phyloP scores from a whole-genome alignment of 2,329 filamentous ascomycete genomes.

The Neonectria punicea region DNA sequence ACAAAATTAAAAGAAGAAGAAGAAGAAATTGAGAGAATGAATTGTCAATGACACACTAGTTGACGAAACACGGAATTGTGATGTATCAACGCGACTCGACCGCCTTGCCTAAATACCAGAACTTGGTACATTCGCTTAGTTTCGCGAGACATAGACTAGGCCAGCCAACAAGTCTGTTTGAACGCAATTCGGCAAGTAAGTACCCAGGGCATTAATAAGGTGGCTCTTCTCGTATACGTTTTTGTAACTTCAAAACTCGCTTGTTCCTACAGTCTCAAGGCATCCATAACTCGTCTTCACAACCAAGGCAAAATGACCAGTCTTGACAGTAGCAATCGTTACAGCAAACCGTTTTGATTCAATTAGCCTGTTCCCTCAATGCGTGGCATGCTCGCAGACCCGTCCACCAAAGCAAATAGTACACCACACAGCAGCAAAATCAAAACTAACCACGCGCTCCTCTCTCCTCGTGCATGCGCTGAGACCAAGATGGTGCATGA shows the following conservation, averaged over 20 bases:
- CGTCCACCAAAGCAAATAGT: conserved; percentile 14
- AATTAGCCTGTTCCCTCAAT: conserved; percentile 10
- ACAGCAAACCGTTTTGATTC: conserved; percentile 14
- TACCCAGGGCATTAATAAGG: no score
- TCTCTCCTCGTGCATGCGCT: background rate
- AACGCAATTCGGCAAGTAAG: no score
- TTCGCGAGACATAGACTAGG: no score
- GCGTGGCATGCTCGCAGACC: conserved; percentile 7
- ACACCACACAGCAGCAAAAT: conserved; percentile 15
- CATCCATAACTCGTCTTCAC: background rate
- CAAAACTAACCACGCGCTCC: conserved; percentile 8
- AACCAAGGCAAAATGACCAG: background rate
- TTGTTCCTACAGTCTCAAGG: background rate
- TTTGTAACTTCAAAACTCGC: background rate
- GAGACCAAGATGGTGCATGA: background rate
- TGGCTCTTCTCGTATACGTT: background rate
- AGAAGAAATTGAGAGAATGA: background rate
- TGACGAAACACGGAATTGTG: background rate
- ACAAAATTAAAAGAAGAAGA: conserved; percentile 14
- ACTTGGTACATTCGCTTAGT: no score
- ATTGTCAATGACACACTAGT: background rate
- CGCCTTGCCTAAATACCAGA: no score
- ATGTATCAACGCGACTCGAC: background rate
- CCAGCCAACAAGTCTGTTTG: no score
- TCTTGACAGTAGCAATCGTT: background rate